Base-by-base conservation (phyloP, 345 rosid genomes). In the Anastatica hierochuntica region DNA sequence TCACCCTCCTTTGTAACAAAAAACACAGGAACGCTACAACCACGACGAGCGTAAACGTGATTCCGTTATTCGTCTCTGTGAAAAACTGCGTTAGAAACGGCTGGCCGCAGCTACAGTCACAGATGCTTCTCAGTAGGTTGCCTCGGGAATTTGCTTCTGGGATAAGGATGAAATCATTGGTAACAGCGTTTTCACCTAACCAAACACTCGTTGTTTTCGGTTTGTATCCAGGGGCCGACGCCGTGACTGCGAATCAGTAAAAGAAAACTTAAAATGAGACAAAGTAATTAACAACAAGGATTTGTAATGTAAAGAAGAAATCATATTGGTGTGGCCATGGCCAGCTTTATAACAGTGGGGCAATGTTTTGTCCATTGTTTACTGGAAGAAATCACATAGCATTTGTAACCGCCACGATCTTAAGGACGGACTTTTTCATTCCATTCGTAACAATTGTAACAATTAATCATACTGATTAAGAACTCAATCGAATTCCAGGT, bases 141-240 rank as follows among this genome's bases (percentile, higher is more conserved):
- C 47, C 81, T n/a, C 36, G 41, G 2, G 54, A 8, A 24, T 60
- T 19, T 58, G 54, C 64, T 34, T 79, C 82, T 10, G 94, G 90
- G 46, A 83, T 86, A 13, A 92, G 94, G 68, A 88, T 76, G 41
- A 92, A 92, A 72, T 88, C 95, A 18, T 78, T 46, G 3, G 66
- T 73, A 40, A 63, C 76, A 8, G 89, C 86, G 27, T 63, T 69
- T 38, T 79, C 87, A 52, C 80, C 94, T 61, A 83, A 66, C 75
- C 74, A 81, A 53, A 92, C 73, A 17, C 14, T 43, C 12, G 95
- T 81, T 51, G 73, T 64, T 71, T 81, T 83, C 7, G 81, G 67
- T 68, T 76, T 80, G 80, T 83, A 85, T 38, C 95, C 89, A 5
- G 86, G 82, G 69, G 79, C 70, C 0, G 60, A 62, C 53, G 88